Conservation (phyloP, 169 alveolate species). For the Eimeria sp. region DNA sequence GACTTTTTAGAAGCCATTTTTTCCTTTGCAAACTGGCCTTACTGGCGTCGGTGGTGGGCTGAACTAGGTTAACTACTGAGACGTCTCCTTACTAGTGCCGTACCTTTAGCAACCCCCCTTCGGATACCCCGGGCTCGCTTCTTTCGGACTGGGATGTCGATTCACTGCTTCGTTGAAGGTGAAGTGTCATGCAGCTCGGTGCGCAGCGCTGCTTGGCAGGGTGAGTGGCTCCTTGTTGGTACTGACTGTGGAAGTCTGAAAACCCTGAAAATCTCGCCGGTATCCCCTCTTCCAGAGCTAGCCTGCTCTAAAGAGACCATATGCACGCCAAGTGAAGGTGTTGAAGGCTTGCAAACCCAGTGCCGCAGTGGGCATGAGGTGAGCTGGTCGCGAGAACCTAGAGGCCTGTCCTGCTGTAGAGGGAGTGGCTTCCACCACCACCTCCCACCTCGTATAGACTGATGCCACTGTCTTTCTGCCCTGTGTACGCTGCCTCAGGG, state of each 20-base stretch:
- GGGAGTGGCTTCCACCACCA: background rate
- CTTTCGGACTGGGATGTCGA: background rate
- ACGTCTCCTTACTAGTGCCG: conserved; percentile 8
- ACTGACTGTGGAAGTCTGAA: conserved; percentile 40
- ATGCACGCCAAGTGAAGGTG: background rate
- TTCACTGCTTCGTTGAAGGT: conserved; percentile 6
- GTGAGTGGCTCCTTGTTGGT: conserved; percentile 45
- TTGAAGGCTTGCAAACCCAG: background rate
- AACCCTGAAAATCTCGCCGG: background rate
- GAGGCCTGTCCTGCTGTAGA: background rate
- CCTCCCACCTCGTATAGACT: background rate
- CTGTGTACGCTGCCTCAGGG: conserved; percentile 64
- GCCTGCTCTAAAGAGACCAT: background rate
- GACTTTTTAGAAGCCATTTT: background rate
- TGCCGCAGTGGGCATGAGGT: conserved; percentile 28
- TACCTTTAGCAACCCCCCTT: background rate
- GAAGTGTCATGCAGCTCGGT: conserved; percentile 19
- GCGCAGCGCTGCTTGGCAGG: conserved; percentile 56
- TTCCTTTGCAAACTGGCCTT: background rate
- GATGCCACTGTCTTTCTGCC: background rate
- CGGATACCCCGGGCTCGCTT: background rate
- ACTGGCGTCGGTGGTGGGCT: background rate
- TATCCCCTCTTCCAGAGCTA: conserved; percentile 6
- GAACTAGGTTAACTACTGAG: background rate
- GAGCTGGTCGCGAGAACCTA: background rate